Conservation (phyloP, 768 basidiomycete genomes). For the Pisolithus tinctorius region DNA sequence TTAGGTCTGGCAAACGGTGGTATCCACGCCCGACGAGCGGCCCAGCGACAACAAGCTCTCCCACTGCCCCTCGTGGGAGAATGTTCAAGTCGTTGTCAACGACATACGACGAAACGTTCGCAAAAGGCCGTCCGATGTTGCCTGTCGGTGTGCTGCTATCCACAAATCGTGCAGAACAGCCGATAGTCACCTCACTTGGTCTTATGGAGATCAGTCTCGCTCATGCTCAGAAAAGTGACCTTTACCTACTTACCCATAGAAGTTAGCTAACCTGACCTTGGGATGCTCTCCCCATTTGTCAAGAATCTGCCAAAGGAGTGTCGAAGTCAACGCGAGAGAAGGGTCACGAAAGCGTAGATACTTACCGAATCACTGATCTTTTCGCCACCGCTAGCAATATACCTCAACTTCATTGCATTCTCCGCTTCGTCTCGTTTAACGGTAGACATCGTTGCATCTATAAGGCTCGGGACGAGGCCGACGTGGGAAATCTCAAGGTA, state of each 20-base stretch:
- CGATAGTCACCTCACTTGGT: slow-evolving; percentile 48
- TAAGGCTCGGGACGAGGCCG: slow-evolving; percentile 46
- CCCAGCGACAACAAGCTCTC: slow-evolving; percentile 45
- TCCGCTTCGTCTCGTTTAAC: slow-evolving; percentile 24
- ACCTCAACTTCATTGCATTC: slow-evolving; percentile 30
- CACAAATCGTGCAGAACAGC: slow-evolving; percentile 42
- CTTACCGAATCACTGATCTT: slow-evolving; percentile 46
- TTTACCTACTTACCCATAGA: slow-evolving; percentile 33
- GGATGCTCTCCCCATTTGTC: slow-evolving; percentile 44
- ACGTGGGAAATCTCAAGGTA: slow-evolving; percentile 42
- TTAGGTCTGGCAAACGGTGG: slow-evolving; percentile 37
- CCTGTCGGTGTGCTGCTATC: slow-evolving; percentile 32
- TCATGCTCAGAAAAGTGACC: background rate
- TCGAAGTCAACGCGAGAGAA: background rate
- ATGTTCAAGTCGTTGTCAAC: slow-evolving; percentile 37
- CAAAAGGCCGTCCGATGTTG: slow-evolving; percentile 40
- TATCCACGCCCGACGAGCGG: slow-evolving; percentile 47
- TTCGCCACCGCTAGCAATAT: slow-evolving; percentile 45
- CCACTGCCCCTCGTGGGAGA: slow-evolving; percentile 36
- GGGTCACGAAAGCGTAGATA: background rate
- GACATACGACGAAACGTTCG: slow-evolving; percentile 29
- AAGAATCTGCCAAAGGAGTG: slow-evolving; percentile 22
- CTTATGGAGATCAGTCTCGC: slow-evolving; percentile 9
- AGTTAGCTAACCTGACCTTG: slow-evolving; percentile 39
- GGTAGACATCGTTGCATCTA: slow-evolving; percentile 40